These are phyloP conservation scores for Penicillium sp. DNA, from an alignment of 2,329 filamentous ascomycete genomes.

Conservation along the genomic window DNA sequence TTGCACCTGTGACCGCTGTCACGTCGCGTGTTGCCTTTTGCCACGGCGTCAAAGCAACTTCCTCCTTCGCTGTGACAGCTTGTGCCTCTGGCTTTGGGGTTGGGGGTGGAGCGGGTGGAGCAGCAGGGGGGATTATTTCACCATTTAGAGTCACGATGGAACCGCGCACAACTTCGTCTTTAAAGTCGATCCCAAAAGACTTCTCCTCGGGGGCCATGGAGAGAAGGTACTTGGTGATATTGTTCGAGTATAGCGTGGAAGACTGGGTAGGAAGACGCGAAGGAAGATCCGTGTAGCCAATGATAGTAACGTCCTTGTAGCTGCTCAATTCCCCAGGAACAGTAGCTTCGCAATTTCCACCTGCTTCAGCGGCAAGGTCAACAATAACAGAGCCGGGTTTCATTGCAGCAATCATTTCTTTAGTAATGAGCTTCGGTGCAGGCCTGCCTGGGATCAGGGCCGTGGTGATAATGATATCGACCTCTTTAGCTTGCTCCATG, in stretches of 20 bases:
- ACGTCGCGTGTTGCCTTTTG: constrained; percentile 72
- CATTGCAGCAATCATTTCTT: constrained; percentile 72
- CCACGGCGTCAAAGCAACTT: constrained; percentile 67
- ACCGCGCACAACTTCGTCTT: constrained; percentile 76
- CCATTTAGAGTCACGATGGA: constrained; percentile 74
- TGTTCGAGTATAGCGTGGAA: constrained; percentile 85
- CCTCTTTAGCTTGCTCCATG: constrained; percentile 73
- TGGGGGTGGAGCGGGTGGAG: constrained; percentile 56
- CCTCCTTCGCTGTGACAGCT: constrained; percentile 41
- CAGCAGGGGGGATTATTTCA: constrained; percentile 64
- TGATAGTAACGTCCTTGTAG: constrained; percentile 72
- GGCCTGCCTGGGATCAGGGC: constrained; percentile 79
- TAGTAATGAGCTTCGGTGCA: constrained; percentile 75
- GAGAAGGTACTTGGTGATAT: constrained; percentile 78
- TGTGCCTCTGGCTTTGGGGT: constrained; percentile 46
- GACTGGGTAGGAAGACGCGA: constrained; percentile 80
- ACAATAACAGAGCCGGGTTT: constrained; percentile 82
- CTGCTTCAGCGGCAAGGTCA: constrained; percentile 77
- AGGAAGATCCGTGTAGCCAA: constrained; percentile 81
- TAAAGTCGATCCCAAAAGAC: constrained; percentile 68
- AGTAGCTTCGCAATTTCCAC: constrained; percentile 79
- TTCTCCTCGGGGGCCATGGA: constrained; percentile 72
- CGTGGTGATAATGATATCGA: constrained; percentile 87
- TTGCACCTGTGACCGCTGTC: constrained; percentile 62
- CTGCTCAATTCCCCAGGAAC: constrained; percentile 60